Evolutionary conservation across 2,329 filamentous ascomycete genomes (phyloP).

Genomic region (Aspergillus persii): DNA sequence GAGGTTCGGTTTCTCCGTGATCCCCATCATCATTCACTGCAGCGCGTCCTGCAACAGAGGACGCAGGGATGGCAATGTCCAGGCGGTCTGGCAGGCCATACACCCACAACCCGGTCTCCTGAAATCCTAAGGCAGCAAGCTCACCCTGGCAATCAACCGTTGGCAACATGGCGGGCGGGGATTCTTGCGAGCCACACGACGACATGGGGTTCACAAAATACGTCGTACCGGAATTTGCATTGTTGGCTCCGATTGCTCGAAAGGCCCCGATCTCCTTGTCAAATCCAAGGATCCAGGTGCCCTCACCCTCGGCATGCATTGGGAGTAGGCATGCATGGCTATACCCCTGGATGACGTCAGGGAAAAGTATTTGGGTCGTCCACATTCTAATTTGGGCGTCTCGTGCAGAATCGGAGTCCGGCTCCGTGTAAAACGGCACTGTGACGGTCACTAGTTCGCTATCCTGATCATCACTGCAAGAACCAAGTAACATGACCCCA

Average conservation of each 20-base stretch:
- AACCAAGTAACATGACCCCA: conserved; percentile 74
- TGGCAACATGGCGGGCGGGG: conserved; percentile 67
- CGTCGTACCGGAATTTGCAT: conserved; percentile 71
- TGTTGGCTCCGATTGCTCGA: conserved; percentile 71
- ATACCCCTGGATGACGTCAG: conserved; percentile 74
- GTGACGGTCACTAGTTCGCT: conserved; percentile 74
- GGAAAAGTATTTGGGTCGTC: conserved; percentile 83
- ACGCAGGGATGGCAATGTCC: conserved; percentile 52
- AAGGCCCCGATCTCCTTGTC: conserved; percentile 76
- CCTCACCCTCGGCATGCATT: conserved; percentile 54
- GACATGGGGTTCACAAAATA: conserved; percentile 70
- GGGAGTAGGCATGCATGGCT: conserved; percentile 70
- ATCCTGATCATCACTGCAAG: conserved; percentile 63
- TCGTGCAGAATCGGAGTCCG: conserved; percentile 49
- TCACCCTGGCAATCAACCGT: conserved; percentile 68
- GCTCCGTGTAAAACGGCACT: conserved; percentile 71
- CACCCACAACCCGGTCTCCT: conserved; percentile 70
- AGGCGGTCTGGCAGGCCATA: conserved; percentile 75
- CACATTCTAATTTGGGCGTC: conserved; percentile 72
- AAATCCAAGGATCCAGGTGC: conserved; percentile 74
- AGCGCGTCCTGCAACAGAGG: background rate
- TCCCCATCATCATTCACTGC: background rate
- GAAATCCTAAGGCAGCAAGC: conserved; percentile 70
- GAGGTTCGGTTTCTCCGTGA: background rate
- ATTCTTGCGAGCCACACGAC: conserved; percentile 51